Percentiles rank a stretch among this genome's conserved stretches.
Evolutionary conservation across 208 protist genomes (phyloP).

Genomic region (Acanthamoeba lenticulata): DNA sequence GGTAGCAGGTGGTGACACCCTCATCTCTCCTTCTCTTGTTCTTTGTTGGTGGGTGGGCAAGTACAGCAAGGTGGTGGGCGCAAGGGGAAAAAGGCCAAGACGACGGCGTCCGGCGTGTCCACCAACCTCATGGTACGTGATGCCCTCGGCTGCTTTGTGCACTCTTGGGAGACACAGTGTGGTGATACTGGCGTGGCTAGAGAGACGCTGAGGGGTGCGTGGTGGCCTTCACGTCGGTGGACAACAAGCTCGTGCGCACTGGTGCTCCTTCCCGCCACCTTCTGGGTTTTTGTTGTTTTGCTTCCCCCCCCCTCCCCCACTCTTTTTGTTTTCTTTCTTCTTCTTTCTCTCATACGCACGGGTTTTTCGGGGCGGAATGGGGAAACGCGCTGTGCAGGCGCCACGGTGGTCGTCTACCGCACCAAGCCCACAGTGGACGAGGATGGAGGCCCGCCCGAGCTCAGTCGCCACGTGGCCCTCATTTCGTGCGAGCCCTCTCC

Average conservation of each 20-base stretch:
- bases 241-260: background rate
- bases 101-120: background rate
- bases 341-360: no score
- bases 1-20: no score
- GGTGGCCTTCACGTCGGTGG: slow-evolving; percentile 3
- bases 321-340: background rate
- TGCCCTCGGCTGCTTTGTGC: no score
- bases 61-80: background rate
- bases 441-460: background rate
- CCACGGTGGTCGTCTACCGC: slow-evolving; percentile 5
- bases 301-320: background rate
- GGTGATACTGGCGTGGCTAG: background rate
- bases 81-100: slow-evolving; percentile 26
- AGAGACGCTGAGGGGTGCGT: background rate
- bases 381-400: background rate
- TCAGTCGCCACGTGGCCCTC: background rate
- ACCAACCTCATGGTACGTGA: background rate
- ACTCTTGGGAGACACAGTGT: no score
- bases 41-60: background rate
- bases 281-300: no score
- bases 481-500: background rate
- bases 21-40: background rate
- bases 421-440: background rate
- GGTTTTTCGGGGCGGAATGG: no score
- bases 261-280: background rate